Evolutionary conservation across 2,329 filamentous ascomycete species (phyloP), one percentile per base, ranked within the genome.

Genomic region (Colletotrichum lini): DNA sequence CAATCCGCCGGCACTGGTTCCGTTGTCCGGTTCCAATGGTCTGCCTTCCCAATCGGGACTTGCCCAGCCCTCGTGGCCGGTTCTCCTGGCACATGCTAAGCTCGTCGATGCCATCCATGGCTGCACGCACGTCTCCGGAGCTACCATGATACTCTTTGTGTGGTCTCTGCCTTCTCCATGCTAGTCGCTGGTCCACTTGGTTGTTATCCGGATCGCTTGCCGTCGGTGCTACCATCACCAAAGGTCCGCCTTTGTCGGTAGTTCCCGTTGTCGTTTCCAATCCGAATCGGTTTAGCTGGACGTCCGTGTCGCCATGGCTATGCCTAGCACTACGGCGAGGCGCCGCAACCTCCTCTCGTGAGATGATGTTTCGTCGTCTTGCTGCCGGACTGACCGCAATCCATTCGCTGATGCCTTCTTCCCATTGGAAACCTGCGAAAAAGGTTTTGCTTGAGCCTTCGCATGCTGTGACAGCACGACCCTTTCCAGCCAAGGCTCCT

Each of bases 361-460:
- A 16, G 16, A 56, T 7, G 18, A 9, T 15, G 5, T 49, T 40
- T 23, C 47, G 45, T 18, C 42, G 45, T 53, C 47, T 69, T 4
- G 54, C 38, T 42, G 42, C 60, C 12, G 72, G 73, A 35, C 63
- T 74, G 15, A 35, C 18, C n/a, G 69, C 65, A 45, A 83, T 79
- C 82, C 82, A 83, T 68, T 84, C 82, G 63, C 81, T 80, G 35
- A 84, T 82, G 21, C 80, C 81, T 50, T 82, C 81, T 59, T 84
- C 82, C 82, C 82, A 84, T 50, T 75, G 75, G 78, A 81, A 83
- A 8, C 81, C 81, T 2, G 79, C 78, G 61, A 82, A 82, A 6
- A 80, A 75, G 8, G 65, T 35, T 4, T 53, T 56, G 30, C 50
- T 21, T 18, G 52, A 45, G 12, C n/a, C n/a, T 23, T 26, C n/a